Evolutionary conservation across 169 alveolate genomes (phyloP).

Genomic region (Eimeria falciformis): DNA sequence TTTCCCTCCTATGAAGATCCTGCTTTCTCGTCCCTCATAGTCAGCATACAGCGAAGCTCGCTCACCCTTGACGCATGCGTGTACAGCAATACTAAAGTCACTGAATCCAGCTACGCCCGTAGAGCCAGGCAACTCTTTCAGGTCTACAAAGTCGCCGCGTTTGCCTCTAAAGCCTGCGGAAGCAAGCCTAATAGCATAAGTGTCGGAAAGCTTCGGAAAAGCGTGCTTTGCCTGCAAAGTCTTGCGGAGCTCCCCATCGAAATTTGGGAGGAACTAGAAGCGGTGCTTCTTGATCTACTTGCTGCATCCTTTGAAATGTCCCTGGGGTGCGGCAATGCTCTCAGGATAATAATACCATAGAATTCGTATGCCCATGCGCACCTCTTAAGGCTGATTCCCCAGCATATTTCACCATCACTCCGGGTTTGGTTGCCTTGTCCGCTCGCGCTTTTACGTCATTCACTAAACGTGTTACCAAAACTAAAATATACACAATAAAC

Average conservation of each 20-base stretch:
- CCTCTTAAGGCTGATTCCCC: slow-evolving; percentile 45
- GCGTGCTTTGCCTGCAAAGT: slow-evolving; percentile 42
- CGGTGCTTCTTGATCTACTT: neutral
- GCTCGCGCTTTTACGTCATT: slow-evolving; percentile 49
- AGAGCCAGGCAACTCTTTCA: slow-evolving; percentile 81
- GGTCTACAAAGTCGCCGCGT: slow-evolving; percentile 81
- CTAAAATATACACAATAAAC: neutral
- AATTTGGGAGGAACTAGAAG: slow-evolving; percentile 41
- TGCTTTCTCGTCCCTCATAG: neutral
- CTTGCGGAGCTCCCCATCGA: slow-evolving; percentile 63
- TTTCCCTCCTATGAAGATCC: slow-evolving; percentile 52
- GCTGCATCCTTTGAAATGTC: neutral
- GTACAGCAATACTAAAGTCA: slow-evolving; percentile 82
- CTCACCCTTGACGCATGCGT: slow-evolving; percentile 79
- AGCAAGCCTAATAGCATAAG: neutral
- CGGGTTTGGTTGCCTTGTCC: slow-evolving; percentile 12
- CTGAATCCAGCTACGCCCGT: slow-evolving; percentile 75
- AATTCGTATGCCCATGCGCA: neutral
- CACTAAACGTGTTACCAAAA: slow-evolving; percentile 36
- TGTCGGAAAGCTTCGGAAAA: too few species aligned
- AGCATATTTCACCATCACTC: slow-evolving; percentile 21
- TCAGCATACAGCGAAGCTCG: neutral
- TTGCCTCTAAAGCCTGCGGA: slow-evolving; percentile 82
- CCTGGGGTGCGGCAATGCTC: neutral
- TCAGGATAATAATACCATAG: neutral